Evolutionary conservation across 176 grass and related monocot species (phyloP).

Genomic region (Eleusine coracana): DNA sequence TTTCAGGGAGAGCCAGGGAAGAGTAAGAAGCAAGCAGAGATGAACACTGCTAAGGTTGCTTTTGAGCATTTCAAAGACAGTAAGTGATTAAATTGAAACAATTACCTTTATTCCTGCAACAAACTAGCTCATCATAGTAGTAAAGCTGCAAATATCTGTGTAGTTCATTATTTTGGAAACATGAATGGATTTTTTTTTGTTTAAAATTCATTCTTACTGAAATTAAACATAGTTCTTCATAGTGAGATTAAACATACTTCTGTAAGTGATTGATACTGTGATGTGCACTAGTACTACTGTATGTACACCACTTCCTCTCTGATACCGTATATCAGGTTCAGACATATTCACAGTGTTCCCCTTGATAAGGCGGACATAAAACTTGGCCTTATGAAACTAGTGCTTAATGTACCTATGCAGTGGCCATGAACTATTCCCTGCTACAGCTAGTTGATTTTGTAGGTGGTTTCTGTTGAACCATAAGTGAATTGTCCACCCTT

Average conservation of each 20-base stretch:
- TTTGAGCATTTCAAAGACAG: conserved; percentile 53
- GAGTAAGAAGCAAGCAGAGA: conserved; percentile 77
- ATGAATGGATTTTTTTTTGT: neutral
- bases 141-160: neutral
- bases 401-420: neutral
- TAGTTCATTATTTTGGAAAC: neutral
- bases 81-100: conserved; percentile 54
- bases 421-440: neutral
- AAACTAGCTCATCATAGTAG: neutral
- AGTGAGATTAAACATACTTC: neutral
- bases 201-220: conserved; percentile 18
- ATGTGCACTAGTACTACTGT: neutral
- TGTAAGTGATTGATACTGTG: neutral
- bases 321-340: conserved; percentile 11
- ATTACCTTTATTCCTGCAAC: conserved; percentile 1
- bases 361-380: neutral
- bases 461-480: no score
- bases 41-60: conserved; percentile 64
- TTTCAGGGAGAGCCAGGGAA: conserved; percentile 61
- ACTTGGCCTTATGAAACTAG: neutral
- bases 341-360: neutral
- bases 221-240: no score
- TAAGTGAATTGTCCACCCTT: no score
- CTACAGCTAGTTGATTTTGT: no score
- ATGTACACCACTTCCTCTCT: neutral